Evolutionary conservation across 1,284 basidiomycete species (phyloP).

Genomic region (Sparassis latifolia): DNA sequence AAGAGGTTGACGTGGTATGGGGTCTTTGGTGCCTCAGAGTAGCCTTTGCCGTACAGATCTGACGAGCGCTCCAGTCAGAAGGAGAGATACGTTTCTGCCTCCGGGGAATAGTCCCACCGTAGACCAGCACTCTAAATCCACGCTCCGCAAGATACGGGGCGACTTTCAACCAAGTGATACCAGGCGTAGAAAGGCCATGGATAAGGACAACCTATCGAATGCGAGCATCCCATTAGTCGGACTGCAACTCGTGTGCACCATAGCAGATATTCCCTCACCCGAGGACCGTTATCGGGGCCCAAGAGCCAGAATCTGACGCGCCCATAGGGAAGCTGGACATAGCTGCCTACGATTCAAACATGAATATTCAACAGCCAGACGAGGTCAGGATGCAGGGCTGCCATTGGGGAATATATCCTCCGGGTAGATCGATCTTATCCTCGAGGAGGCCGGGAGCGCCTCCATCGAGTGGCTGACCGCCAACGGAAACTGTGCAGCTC

Average conservation of each 20-base stretch:
- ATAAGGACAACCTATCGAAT: constrained; percentile 57
- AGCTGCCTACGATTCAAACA: constrained; percentile 12
- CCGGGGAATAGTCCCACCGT: constrained; percentile 37
- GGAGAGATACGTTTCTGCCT: no score
- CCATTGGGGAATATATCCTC: constrained; percentile 24
- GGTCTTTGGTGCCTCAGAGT: constrained; percentile 65
- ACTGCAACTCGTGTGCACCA: no score
- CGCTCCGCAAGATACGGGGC: constrained; percentile 50
- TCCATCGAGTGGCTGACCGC: constrained; percentile 21
- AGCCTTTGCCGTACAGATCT: constrained; percentile 78
- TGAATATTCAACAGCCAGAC: neutral
- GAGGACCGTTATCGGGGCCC: constrained; percentile 62
- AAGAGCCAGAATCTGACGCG: constrained; percentile 66
- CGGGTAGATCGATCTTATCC: constrained; percentile 21
- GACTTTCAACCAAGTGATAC: constrained; percentile 66
- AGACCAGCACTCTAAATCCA: constrained; percentile 67
- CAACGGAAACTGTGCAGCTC: constrained; percentile 14
- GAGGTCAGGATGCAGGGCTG: neutral
- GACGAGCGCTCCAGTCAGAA: neutral
- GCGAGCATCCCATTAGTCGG: neutral
- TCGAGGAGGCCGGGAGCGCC: constrained; percentile 14
- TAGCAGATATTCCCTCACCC: constrained; percentile 33
- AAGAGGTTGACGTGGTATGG: constrained; percentile 55
- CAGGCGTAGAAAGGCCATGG: constrained; percentile 67
- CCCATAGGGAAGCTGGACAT: constrained; percentile 22